These are phyloP conservation scores for Jamesozyma hellenica DNA, from an alignment of 805 yeast species.

Conservation along the genomic window DNA sequence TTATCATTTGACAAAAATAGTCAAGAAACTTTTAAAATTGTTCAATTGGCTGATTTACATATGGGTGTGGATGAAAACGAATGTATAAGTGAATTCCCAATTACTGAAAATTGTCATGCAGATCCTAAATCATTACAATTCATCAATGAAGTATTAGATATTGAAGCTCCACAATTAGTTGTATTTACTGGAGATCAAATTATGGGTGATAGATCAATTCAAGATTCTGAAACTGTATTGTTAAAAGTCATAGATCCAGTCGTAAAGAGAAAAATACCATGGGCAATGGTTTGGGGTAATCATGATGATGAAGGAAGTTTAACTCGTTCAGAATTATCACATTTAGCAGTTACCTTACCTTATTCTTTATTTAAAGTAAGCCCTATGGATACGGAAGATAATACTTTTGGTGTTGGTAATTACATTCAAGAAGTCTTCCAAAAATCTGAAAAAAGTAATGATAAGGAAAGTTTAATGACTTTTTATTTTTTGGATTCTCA, in stretches of 20 bases:
- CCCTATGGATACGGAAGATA: conserved; percentile 38
- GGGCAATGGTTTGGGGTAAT: conserved; percentile 80
- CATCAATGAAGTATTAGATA: conserved; percentile 50
- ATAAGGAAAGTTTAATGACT: conserved; percentile 40
- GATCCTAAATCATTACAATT: conserved; percentile 63
- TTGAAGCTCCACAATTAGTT: conserved; percentile 76
- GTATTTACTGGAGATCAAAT: conserved; percentile 88
- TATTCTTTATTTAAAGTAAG: conserved; percentile 54
- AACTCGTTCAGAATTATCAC: conserved; percentile 49
- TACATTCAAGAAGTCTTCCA: conserved; percentile 44
- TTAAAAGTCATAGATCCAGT: conserved; percentile 68
- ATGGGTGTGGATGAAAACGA: conserved; percentile 73
- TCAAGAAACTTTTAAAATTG: conserved; percentile 55
- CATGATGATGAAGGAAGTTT: conserved; percentile 87
- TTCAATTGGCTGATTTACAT: conserved; percentile 89
- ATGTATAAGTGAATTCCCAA: conserved; percentile 68
- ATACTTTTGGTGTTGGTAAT: conserved; percentile 75
- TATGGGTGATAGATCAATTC: conserved; percentile 60
- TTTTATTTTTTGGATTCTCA: conserved; percentile 82
- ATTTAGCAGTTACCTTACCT: conserved; percentile 49
- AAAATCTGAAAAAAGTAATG: conserved; percentile 26
- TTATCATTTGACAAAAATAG: conserved; percentile 9
- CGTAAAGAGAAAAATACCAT: conserved; percentile 61
- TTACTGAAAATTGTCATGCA: conserved; percentile 54
- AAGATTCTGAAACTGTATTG: conserved; percentile 76